Evolutionary conservation across 768 basidiomycete species (phyloP).

Genomic region (Lactarius hatsudake): DNA sequence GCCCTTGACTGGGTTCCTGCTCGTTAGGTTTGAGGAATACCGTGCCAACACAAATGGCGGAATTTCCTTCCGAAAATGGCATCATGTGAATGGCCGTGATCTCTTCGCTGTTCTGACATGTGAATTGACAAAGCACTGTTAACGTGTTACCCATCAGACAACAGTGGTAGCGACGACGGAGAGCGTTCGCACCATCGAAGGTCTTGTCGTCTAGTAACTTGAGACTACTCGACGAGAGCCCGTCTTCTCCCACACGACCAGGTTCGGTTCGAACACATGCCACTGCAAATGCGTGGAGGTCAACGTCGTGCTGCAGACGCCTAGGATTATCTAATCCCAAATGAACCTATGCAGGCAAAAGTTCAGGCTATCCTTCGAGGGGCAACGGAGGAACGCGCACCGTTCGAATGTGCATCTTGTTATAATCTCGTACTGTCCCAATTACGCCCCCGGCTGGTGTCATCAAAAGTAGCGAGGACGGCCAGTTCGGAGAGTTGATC

Average conservation of each 20-base stretch:
- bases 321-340: constrained; percentile 73
- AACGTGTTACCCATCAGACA: neutral
- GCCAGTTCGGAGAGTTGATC: constrained; percentile 49
- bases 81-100: constrained; percentile 50
- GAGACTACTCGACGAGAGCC: constrained; percentile 52
- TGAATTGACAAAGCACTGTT: constrained; percentile 48
- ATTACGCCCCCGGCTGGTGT: constrained; percentile 55
- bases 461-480: constrained; percentile 57
- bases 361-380: constrained; percentile 12
- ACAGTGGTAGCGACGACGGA: neutral
- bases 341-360: constrained; percentile 48
- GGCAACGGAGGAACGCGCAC: constrained; percentile 40
- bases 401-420: constrained; percentile 79
- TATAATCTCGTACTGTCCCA: constrained; percentile 62
- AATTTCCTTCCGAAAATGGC: constrained; percentile 32
- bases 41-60: constrained; percentile 42
- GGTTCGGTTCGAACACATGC: constrained; percentile 57
- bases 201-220: constrained; percentile 62
- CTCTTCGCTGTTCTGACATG: constrained; percentile 55
- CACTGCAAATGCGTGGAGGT: constrained; percentile 60
- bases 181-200: constrained; percentile 43
- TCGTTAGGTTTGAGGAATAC: constrained; percentile 34
- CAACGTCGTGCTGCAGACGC: constrained; percentile 58
- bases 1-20: constrained; percentile 46
- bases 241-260: constrained; percentile 49